Evolutionary conservation across 176 grass and related monocot genomes (phyloP).

Genomic region (Areca catechu): DNA sequence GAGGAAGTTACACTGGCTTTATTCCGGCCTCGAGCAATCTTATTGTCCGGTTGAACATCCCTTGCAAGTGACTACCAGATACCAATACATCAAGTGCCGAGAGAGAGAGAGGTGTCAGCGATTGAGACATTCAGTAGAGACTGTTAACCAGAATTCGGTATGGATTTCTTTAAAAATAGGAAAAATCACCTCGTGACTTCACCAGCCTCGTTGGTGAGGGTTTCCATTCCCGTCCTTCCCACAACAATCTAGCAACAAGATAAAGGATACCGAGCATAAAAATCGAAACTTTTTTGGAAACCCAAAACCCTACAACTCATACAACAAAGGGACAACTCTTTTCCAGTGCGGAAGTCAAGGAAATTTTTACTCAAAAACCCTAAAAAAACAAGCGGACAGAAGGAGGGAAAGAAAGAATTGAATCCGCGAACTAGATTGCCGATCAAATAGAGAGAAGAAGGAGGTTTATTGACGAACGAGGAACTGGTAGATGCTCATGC

Average conservation of each 20-base stretch:
- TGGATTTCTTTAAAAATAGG: neutral
- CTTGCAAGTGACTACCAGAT: conserved; percentile 63
- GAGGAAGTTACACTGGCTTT: conserved; percentile 68
- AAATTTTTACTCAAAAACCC: too few species aligned
- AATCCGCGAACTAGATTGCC: too few species aligned
- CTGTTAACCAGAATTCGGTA: too few species aligned
- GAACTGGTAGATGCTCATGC: conserved; percentile 93
- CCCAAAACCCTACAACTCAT: too few species aligned
- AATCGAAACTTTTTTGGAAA: too few species aligned
- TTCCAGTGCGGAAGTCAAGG: too few species aligned
- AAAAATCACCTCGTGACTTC: conserved; percentile 73
- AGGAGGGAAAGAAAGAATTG: too few species aligned
- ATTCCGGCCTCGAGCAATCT: conserved; percentile 88
- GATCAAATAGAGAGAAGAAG: neutral
- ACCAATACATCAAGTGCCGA: neutral
- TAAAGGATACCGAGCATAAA: neutral
- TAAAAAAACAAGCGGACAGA: too few species aligned
- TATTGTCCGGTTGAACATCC: conserved; percentile 75
- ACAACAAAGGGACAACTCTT: too few species aligned
- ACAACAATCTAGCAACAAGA: conserved; percentile 45
- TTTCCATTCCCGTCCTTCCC: conserved; percentile 65
- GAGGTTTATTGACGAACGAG: conserved; percentile 29
- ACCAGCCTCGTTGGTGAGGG: conserved; percentile 74
- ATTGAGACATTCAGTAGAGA: too few species aligned
- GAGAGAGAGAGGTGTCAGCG: too few species aligned